phyloP scores from a whole-genome alignment of 345 rosid species.

The Anacardium occidentale region DNA sequence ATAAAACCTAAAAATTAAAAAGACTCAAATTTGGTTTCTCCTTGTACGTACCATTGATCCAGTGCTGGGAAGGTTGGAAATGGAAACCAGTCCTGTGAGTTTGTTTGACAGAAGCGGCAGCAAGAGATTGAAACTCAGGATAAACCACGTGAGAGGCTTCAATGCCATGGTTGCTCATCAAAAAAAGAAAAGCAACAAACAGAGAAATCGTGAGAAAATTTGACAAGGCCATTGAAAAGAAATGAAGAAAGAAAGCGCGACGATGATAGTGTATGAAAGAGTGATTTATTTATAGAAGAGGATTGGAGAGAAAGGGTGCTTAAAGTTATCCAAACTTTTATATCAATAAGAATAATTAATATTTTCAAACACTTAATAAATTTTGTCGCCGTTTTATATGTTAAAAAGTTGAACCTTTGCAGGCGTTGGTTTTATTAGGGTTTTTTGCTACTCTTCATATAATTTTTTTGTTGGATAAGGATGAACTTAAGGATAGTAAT shows the following conservation, averaged over 20 bases:
- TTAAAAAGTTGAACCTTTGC: neutral
- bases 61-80: constrained; percentile 78
- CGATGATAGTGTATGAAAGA: neutral
- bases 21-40: neutral
- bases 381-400: neutral
- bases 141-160: constrained; percentile 53
- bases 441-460: neutral
- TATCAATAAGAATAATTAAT: neutral
- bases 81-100: constrained; percentile 65
- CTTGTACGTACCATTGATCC: constrained; percentile 72
- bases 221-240: constrained; percentile 12
- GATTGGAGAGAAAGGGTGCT: neutral
- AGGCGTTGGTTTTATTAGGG: neutral
- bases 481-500: neutral
- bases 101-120: constrained; percentile 28
- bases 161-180: constrained; percentile 29
- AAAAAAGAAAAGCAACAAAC: neutral
- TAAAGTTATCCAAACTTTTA: neutral
- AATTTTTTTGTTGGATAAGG: neutral
- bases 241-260: neutral
- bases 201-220: neutral
- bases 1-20: neutral
- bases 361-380: neutral
- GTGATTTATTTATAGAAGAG: neutral
- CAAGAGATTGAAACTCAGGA: constrained; percentile 40